A percentile compares a stretch with the other conserved stretches of the same genome.
Conservation (phyloP, 176 grass and related monocot species). For the Chrysopogon serrulatus region DNA sequence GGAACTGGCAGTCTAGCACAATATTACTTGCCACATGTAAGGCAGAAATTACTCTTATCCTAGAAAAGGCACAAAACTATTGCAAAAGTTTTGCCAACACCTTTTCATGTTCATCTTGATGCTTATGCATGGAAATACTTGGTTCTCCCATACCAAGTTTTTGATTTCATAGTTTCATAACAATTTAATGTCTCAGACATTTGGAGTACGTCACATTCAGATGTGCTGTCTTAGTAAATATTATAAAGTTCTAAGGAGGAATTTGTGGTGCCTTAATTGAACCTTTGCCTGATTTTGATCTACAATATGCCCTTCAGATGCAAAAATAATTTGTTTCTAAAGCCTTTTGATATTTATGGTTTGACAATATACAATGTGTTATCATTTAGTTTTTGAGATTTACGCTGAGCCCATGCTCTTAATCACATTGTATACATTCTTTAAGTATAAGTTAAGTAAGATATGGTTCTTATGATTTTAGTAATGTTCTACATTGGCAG, state of each 20-base stretch:
- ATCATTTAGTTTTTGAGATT: background rate
- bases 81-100: background rate
- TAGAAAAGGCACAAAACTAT: background rate
- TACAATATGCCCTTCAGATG: background rate
- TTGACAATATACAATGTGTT: background rate
- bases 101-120: conserved; percentile 28
- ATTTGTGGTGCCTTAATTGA: conserved; percentile 4
- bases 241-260: conserved; percentile 3
- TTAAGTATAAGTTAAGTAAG: conserved; percentile 17
- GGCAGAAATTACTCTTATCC: conserved; percentile 8
- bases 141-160: background rate
- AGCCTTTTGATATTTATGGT: background rate
- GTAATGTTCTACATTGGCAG: conserved; percentile 50
- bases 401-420: background rate
- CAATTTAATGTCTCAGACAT: background rate
- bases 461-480: conserved; percentile 21
- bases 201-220: background rate
- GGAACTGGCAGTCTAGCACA: background rate
- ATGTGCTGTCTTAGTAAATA: conserved; percentile 13
- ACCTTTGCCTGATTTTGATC: conserved; percentile 3
- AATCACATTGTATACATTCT: background rate
- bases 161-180: conserved; percentile 2
- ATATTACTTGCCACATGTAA: conserved; percentile 32
- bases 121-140: conserved; percentile 22
- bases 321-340: conserved; percentile 14